Evolutionary conservation across 768 basidiomycete genomes (phyloP), one percentile per base, ranked within the genome.

Genomic region (Pisolithus tinctorius): DNA sequence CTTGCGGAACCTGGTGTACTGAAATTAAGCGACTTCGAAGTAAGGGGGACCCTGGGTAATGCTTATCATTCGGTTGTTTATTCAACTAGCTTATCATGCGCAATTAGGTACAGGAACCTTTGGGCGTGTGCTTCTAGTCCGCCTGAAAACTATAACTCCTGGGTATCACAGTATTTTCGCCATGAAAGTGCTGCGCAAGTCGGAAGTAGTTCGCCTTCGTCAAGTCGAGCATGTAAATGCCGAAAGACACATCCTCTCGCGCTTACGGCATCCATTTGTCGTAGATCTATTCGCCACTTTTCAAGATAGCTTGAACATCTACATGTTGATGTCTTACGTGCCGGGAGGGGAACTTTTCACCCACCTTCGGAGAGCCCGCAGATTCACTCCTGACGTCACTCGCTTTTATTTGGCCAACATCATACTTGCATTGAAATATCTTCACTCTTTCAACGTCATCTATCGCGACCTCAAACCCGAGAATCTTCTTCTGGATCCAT

Each of bases 401-500:
- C 84, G 96, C 44, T 99, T 98, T 72, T 99, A 97, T 71, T 83
- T 95, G 56, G 94, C 95, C 30, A 93, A 89, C 55, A 95, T 97
- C 66, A 83, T 96, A 61, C 82, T 98, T 53, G 96, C 94, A 31
- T 78, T 98, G 60, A 91, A 89, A 72, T 94, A 95, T 59, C 76
- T 98, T 5, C 96, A 98, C 68, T 86, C 86, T 13, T 91, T 88
- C 71, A 93, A 97, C 74, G 95, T 99, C 69, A 92, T 98, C 62
- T 98, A 98, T 70, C 91, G 95, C 41, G 95, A 98, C 69, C 80
- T 99, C 58, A 98, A 99, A 69, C 96, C 96, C 14, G 96, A 99
- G 69, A 99, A 99, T 62, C 81, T 99, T n/a, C 81, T 99, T 37
- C 76, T 99, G 48, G 96, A 96, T 64, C 83, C 88, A 20, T 81